phyloP scores from a whole-genome alignment of 371 early-diverging fungal species.

The Batrachochytrium dendrobatidis region DNA sequence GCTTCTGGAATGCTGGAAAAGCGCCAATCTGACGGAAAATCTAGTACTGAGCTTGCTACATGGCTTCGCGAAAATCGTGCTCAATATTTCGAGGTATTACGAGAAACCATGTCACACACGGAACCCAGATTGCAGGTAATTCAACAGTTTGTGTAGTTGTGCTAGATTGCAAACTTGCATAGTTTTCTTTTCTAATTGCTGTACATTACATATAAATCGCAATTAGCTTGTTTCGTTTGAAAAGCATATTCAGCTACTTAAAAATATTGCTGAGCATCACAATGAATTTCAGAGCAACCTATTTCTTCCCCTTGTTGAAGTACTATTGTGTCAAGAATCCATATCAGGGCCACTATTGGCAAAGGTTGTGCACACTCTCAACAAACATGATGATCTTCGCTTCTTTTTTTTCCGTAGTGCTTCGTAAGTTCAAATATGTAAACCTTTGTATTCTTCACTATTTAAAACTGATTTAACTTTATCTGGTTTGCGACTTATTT shows the following conservation, averaged over 20 bases:
- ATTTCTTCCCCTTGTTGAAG: slow-evolving; percentile 7
- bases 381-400: slow-evolving; percentile 75
- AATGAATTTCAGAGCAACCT: slow-evolving; percentile 15
- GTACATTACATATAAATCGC: neutral
- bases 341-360: slow-evolving; percentile 13
- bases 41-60: neutral
- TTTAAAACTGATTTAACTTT: neutral
- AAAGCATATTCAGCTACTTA: slow-evolving; percentile 54
- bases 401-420: slow-evolving; percentile 68
- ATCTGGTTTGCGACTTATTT: neutral
- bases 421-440: slow-evolving; percentile 31
- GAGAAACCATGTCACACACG: neutral
- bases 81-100: neutral
- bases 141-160: neutral
- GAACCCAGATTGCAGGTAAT: slow-evolving; percentile 1
- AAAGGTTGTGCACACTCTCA: slow-evolving; percentile 16
- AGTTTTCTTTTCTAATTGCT: neutral
- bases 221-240: slow-evolving; percentile 52
- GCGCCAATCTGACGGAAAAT: slow-evolving; percentile 14
- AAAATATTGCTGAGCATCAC: slow-evolving; percentile 49
- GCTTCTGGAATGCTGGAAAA: slow-evolving; percentile 56
- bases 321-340: neutral
- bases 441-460: neutral
- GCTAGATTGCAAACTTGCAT: neutral
- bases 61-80: slow-evolving; percentile 2